These are phyloP conservation scores for Calonectria ilicicola DNA, from an alignment of 2,329 filamentous ascomycete genomes.

Conservation along the genomic window DNA sequence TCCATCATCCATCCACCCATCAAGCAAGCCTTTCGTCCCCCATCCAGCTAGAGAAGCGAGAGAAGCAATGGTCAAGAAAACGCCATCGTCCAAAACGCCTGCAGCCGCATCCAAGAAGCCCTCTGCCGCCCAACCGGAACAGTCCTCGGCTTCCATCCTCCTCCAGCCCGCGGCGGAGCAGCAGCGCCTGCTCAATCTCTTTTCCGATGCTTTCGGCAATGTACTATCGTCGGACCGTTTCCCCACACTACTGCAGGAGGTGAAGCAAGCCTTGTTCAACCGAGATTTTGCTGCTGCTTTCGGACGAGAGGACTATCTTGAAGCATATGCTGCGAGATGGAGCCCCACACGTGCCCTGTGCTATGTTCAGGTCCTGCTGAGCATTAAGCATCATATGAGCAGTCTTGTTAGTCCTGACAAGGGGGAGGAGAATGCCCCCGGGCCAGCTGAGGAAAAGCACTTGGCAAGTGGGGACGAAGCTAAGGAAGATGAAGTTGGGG, in stretches of 20 bases:
- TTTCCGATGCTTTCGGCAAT: conserved; percentile 72
- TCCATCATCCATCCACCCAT: no score
- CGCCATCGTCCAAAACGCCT: conserved; percentile 35
- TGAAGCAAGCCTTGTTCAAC: conserved; percentile 88
- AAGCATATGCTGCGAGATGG: conserved; percentile 91
- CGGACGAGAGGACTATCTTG: conserved; percentile 75
- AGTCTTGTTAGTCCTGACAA: conserved; percentile 32
- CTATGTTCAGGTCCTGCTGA: conserved; percentile 72
- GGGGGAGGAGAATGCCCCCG: not conserved
- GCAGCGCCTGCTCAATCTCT: conserved; percentile 80
- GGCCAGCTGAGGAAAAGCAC: not conserved
- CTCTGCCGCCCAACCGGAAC: conserved; percentile 1
- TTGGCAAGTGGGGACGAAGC: not conserved
- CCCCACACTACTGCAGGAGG: conserved; percentile 74
- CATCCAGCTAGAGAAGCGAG: conserved; percentile 11
- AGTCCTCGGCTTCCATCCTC: conserved; percentile 18
- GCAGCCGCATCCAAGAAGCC: conserved; percentile 32
- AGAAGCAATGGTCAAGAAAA: conserved; percentile 41
- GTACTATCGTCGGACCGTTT: conserved; percentile 62
- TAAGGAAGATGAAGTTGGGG: not conserved
- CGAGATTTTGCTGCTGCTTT: conserved; percentile 89
- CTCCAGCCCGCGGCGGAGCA: conserved; percentile 55
- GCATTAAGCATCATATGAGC: conserved; percentile 50
- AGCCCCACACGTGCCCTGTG: conserved; percentile 87
- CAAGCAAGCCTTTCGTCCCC: not conserved